A percentile compares a stretch with the other conserved stretches of the same genome.
Evolutionary conservation across 768 basidiomycete genomes (phyloP).

Genomic region (Lepiota brunneoincarnata): DNA sequence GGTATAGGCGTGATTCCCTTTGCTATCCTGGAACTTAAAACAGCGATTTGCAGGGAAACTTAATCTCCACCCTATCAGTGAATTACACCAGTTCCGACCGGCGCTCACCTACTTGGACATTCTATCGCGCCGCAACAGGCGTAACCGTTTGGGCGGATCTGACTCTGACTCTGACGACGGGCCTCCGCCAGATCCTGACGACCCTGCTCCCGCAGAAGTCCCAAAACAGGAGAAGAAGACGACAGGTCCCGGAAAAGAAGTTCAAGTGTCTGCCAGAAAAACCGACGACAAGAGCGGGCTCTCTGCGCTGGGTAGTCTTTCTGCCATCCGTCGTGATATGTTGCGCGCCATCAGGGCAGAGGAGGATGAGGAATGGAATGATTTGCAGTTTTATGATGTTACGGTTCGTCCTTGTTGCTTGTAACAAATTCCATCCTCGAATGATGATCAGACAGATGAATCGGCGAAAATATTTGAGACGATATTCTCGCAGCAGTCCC

Average conservation of each 20-base stretch:
- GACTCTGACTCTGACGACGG: conserved; percentile 80
- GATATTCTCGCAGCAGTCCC: conserved; percentile 57
- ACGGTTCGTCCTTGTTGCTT: conserved; percentile 42
- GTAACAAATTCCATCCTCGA: conserved; percentile 10
- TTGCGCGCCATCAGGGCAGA: conserved; percentile 68
- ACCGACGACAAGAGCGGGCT: conserved; percentile 57
- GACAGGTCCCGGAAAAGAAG: conserved; percentile 62
- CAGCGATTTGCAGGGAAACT: conserved; percentile 48
- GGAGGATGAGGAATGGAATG: conserved; percentile 77
- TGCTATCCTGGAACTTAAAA: conserved; percentile 12
- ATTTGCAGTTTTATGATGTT: conserved; percentile 61
- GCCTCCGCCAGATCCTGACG: conserved; percentile 79
- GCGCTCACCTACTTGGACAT: conserved; percentile 80
- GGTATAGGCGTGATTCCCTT: conserved; percentile 11
- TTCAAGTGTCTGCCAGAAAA: conserved; percentile 74
- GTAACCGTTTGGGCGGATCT: conserved; percentile 43
- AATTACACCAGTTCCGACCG: conserved; percentile 82
- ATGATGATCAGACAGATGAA: conserved; percentile 48
- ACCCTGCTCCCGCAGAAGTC: conserved; percentile 43
- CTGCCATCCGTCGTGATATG: conserved; percentile 74
- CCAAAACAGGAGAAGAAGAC: conserved; percentile 62
- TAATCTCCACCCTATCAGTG: conserved; percentile 74
- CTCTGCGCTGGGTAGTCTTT: conserved; percentile 60
- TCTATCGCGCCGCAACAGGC: conserved; percentile 60
- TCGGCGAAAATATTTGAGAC: conserved; percentile 57